phyloP scores from a whole-genome alignment of 495 filamentous ascomycete genomes.

The Penicillium daleae region DNA sequence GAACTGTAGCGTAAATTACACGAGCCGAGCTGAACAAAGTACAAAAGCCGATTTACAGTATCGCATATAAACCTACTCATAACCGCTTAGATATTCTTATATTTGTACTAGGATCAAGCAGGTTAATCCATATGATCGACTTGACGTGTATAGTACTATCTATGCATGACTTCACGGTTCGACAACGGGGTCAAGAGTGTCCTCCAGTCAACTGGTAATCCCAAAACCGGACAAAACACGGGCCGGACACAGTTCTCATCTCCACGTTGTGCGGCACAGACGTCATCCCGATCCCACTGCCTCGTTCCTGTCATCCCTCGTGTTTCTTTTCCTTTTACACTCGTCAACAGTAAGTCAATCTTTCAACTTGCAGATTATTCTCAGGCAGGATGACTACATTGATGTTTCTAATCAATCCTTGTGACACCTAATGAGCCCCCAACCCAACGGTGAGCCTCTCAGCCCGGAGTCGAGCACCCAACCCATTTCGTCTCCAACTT shows the following conservation, averaged over 20 bases:
- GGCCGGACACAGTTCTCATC: neutral
- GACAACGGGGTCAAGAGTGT: too few species aligned
- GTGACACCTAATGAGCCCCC: neutral
- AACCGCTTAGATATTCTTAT: too few species aligned
- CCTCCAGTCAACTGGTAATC: neutral
- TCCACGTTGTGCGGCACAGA: constrained; percentile 13
- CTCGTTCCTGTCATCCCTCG: neutral
- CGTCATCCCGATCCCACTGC: constrained; percentile 13
- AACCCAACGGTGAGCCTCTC: neutral
- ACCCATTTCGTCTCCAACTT: neutral
- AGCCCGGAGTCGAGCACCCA: neutral
- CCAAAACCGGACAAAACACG: neutral
- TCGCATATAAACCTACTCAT: too few species aligned
- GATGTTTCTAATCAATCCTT: neutral
- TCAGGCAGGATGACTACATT: constrained; percentile 4
- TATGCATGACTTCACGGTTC: neutral
- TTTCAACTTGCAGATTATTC: neutral
- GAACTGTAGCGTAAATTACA: neutral
- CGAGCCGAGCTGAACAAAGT: neutral
- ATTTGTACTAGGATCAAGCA: too few species aligned
- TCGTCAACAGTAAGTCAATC: neutral
- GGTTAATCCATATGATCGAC: neutral
- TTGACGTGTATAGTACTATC: neutral
- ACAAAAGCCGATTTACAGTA: neutral
- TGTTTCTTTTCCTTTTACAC: neutral